Percentiles rank a stretch among this genome's conserved stretches.
phyloP scores from a whole-genome alignment of 192 early-diverging fungal species.

The Phycomyces blakesleeanus region DNA sequence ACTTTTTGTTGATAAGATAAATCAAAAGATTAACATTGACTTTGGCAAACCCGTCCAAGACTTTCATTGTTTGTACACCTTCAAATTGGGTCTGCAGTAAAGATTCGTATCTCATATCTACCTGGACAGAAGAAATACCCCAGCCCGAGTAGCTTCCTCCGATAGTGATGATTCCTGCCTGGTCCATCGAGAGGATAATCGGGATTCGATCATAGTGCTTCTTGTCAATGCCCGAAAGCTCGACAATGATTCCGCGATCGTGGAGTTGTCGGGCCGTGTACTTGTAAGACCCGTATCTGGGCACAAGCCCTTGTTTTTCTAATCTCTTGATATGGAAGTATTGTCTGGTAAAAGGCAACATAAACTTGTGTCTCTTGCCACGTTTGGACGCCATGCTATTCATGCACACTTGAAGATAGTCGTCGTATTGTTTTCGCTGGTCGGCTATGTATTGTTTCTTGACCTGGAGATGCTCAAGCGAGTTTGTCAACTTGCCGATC shows the following conservation, averaged over 20 bases:
- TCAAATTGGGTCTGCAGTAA: constrained; percentile 93
- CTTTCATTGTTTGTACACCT: constrained; percentile 82
- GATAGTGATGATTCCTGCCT: constrained; percentile 85
- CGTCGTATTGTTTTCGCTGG: constrained; percentile 86
- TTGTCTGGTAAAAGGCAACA: constrained; percentile 89
- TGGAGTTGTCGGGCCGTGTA: constrained; percentile 91
- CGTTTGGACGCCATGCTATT: constrained; percentile 74
- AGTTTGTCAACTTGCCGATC: constrained; percentile 69
- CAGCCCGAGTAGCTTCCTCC: constrained; percentile 78
- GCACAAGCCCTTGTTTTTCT: constrained; percentile 81
- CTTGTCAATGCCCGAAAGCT: constrained; percentile 76
- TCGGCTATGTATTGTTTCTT: constrained; percentile 81
- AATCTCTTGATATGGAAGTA: constrained; percentile 91
- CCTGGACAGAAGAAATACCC: constrained; percentile 57
- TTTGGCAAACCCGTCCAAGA: constrained; percentile 88
- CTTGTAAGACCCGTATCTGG: constrained; percentile 97
- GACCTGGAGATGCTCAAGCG: constrained; percentile 79
- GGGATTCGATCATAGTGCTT: constrained; percentile 87
- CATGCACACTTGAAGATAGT: constrained; percentile 89
- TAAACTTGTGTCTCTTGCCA: constrained; percentile 61
- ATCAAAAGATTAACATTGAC: constrained; percentile 96
- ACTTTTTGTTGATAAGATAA: constrained; percentile 98
- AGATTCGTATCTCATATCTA: constrained; percentile 89
- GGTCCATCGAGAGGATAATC: constrained; percentile 89
- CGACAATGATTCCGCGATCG: constrained; percentile 89